Percentiles rank a stretch among this genome's conserved stretches.
Conservation (phyloP, 495 filamentous ascomycete genomes). For the Pyronema omphalodes region DNA sequence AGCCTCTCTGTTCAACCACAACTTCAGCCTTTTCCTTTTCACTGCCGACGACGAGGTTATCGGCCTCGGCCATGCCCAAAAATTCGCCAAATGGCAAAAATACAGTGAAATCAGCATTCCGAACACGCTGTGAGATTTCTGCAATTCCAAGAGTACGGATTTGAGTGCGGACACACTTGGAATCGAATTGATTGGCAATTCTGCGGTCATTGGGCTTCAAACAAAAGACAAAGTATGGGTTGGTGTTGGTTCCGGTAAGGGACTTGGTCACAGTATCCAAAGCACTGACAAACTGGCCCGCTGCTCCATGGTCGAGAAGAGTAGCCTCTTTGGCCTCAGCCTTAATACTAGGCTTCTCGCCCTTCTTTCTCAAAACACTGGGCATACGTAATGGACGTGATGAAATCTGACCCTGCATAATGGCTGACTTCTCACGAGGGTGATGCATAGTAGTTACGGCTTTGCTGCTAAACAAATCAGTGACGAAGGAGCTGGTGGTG, state of each 20-base stretch:
- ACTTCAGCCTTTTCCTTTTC: constrained; percentile 83
- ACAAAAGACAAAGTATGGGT: constrained; percentile 92
- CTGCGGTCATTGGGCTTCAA: constrained; percentile 92
- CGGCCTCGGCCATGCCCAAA: constrained; percentile 66
- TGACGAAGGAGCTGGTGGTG: constrained; percentile 71
- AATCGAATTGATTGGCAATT: constrained; percentile 97
- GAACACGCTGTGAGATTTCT: constrained; percentile 81
- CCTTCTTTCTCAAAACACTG: constrained; percentile 67
- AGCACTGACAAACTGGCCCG: constrained; percentile 76
- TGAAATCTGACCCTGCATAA: constrained; percentile 92
- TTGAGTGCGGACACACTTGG: constrained; percentile 89
- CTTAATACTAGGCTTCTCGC: constrained; percentile 31
- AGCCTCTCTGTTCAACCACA: constrained; percentile 71
- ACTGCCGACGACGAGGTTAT: constrained; percentile 69
- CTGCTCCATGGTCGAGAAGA: constrained; percentile 56
- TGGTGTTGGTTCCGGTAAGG: constrained; percentile 59
- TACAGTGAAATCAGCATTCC: constrained; percentile 85
- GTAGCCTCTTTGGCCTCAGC: constrained; percentile 23
- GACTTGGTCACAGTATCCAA: constrained; percentile 77
- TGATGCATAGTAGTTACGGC: constrained; percentile 77
- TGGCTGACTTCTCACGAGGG: constrained; percentile 70
- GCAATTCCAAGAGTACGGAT: constrained; percentile 92
- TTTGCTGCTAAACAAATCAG: constrained; percentile 81
- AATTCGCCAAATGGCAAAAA: constrained; percentile 95
- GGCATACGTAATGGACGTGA: constrained; percentile 83